Evolutionary conservation across 2,329 filamentous ascomycete genomes (phyloP).

Genomic region (Cercospora beticola): DNA sequence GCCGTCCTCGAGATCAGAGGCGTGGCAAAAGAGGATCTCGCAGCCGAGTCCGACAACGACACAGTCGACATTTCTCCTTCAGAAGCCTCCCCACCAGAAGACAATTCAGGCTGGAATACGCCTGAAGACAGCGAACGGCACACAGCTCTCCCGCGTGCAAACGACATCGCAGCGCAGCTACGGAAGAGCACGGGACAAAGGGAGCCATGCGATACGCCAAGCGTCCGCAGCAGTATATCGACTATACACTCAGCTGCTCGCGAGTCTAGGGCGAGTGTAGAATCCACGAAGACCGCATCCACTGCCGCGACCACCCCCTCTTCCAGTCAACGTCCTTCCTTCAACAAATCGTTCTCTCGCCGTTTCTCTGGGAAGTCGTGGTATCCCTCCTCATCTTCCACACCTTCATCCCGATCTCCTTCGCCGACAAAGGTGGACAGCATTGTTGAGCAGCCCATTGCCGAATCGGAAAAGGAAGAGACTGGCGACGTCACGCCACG

Average conservation of each 20-base stretch:
- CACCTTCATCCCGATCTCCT: slow-evolving; percentile 35
- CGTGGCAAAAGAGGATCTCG: slow-evolving; percentile 16
- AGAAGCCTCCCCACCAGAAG: slow-evolving; percentile 39
- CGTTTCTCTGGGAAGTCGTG: slow-evolving; percentile 34
- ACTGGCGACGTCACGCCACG: background rate
- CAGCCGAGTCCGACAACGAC: slow-evolving; percentile 23
- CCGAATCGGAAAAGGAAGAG: slow-evolving; percentile 7
- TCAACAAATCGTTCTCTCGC: slow-evolving; percentile 31
- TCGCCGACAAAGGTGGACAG: slow-evolving; percentile 33
- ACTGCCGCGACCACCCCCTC: slow-evolving; percentile 27
- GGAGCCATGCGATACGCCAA: slow-evolving; percentile 18
- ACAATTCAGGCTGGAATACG: slow-evolving; percentile 47
- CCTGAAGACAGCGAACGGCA: slow-evolving; percentile 41
- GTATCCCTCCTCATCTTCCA: slow-evolving; percentile 30
- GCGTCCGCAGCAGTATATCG: slow-evolving; percentile 27
- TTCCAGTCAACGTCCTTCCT: slow-evolving; percentile 24
- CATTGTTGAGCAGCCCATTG: slow-evolving; percentile 14
- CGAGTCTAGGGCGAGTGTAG: slow-evolving; percentile 26
- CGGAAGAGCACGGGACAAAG: slow-evolving; percentile 30
- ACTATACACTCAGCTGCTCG: slow-evolving; percentile 24
- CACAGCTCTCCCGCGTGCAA: slow-evolving; percentile 31
- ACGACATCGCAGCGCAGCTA: slow-evolving; percentile 35
- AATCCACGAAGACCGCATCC: slow-evolving; percentile 27
- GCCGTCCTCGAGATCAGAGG: slow-evolving; percentile 46
- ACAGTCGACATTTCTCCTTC: slow-evolving; percentile 34